Conservation (phyloP, 352 stramenopile genomes). For the Phytophthora fragariaefolia region DNA sequence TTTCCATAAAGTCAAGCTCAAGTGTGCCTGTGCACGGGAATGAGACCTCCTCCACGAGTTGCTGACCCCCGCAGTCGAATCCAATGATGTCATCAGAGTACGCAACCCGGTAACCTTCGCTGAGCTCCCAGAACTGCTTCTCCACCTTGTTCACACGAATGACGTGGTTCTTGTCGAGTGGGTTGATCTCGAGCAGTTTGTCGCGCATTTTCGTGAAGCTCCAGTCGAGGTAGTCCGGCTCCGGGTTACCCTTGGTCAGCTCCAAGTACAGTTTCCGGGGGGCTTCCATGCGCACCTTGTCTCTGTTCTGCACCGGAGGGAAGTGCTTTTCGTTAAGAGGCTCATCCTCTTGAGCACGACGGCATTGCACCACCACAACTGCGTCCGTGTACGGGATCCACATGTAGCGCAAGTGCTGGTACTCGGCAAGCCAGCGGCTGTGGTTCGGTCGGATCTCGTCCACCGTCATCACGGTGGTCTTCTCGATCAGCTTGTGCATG, state of each 20-base stretch:
- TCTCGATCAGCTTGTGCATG: constrained; percentile 93
- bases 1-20: constrained; percentile 95
- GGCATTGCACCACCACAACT: constrained; percentile 94
- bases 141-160: constrained; percentile 95
- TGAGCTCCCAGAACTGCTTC: constrained; percentile 96
- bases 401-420: constrained; percentile 96
- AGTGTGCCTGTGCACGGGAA: constrained; percentile 87
- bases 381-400: constrained; percentile 98
- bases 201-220: constrained; percentile 87
- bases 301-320: constrained; percentile 49
- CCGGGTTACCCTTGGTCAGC: constrained; percentile 59
- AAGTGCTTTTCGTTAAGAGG: constrained; percentile 47
- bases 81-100: constrained; percentile 96
- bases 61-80: constrained; percentile 99
- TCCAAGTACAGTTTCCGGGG: constrained; percentile 85
- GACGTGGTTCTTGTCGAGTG: constrained; percentile 93
- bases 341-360: constrained; percentile 60
- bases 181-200: constrained; percentile 82
- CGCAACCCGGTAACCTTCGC: constrained; percentile 90
- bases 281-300: constrained; percentile 75
- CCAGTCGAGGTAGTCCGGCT: constrained; percentile 77
- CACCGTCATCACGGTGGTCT: constrained; percentile 92
- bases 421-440: constrained; percentile 71
- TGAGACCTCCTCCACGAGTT: constrained; percentile 97
- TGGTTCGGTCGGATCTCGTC: constrained; percentile 89